These are phyloP conservation scores for Heliamphora pulchella DNA, from an alignment of 179 eudicot species.

Conservation along the genomic window DNA sequence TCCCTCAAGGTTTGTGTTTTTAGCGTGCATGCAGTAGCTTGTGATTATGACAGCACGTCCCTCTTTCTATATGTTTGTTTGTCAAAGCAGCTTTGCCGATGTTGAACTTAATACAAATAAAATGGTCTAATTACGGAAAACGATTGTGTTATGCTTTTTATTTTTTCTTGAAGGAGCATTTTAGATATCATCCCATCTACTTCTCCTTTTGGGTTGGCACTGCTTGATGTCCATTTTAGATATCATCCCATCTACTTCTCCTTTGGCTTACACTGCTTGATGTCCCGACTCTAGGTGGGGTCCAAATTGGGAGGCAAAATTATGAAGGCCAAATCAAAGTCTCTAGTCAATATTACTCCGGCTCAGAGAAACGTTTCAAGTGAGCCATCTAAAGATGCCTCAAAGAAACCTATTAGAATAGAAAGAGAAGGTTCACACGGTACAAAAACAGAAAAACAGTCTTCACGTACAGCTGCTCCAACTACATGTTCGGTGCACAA, in stretches of 20 bases:
- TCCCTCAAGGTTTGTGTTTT: conserved; percentile 25
- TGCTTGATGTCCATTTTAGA: background rate
- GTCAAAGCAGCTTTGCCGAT: background rate
- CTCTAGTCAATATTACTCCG: conserved; percentile 20
- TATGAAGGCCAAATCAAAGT: conserved; percentile 23
- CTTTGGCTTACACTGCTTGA: conserved; percentile 14
- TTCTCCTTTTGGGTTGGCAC: background rate
- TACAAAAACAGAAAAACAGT: conserved; percentile 26
- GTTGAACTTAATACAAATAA: background rate
- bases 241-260: background rate
- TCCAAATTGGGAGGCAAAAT: conserved; percentile 25
- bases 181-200: background rate
- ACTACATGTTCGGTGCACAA: conserved; percentile 15
- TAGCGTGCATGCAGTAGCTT: background rate
- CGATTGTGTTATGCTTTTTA: background rate
- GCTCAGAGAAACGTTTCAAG: conserved; percentile 15
- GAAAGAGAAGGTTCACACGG: conserved; percentile 22
- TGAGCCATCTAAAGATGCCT: conserved; percentile 26
- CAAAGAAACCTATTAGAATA: conserved; percentile 24
- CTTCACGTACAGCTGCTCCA: conserved; percentile 18
- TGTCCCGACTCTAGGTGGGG: conserved; percentile 24
- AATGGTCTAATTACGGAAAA: background rate
- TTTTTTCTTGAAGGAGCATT: background rate
- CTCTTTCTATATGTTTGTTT: background rate
- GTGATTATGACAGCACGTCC: background rate